phyloP scores from a whole-genome alignment of 2,329 filamentous ascomycete species.

The Coleophoma cylindrospora region DNA sequence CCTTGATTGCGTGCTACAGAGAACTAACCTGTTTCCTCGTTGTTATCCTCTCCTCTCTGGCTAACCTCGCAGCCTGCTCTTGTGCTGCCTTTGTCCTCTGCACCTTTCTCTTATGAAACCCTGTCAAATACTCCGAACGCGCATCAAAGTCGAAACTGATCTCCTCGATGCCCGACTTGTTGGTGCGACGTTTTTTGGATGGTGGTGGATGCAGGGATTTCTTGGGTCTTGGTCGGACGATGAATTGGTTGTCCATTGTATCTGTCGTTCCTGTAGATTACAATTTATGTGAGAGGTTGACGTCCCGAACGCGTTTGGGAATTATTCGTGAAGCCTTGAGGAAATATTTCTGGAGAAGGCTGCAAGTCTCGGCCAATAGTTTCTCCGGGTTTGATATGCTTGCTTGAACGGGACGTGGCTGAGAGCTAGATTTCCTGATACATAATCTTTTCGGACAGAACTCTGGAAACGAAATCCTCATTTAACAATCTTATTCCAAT shows the following conservation, averaged over 20 bases:
- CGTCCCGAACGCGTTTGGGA: too few species aligned
- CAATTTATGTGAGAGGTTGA: too few species aligned
- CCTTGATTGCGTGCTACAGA: neutral
- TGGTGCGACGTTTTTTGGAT: constrained; percentile 61
- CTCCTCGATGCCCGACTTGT: constrained; percentile 60
- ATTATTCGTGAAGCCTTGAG: too few species aligned
- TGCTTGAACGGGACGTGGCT: too few species aligned
- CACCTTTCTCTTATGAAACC: constrained; percentile 93
- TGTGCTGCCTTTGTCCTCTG: constrained; percentile 81
- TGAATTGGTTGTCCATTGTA: constrained; percentile 29
- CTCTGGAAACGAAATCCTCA: too few species aligned
- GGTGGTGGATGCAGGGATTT: constrained; percentile 51
- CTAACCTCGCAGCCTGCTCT: constrained; percentile 72
- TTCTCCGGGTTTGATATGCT: too few species aligned
- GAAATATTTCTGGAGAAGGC: too few species aligned
- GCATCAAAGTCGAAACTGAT: constrained; percentile 79
- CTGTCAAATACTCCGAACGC: constrained; percentile 83
- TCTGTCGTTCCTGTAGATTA: too few species aligned
- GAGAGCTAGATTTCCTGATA: too few species aligned
- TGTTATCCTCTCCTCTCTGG: constrained; percentile 69
- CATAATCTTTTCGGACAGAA: too few species aligned
- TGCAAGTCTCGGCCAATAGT: too few species aligned
- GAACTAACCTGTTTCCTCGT: constrained; percentile 67
- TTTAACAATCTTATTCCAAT: too few species aligned
- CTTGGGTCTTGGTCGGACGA: constrained; percentile 54